phyloP scores from a whole-genome alignment of 1,284 basidiomycete genomes.

The Inonotus obliquus region DNA sequence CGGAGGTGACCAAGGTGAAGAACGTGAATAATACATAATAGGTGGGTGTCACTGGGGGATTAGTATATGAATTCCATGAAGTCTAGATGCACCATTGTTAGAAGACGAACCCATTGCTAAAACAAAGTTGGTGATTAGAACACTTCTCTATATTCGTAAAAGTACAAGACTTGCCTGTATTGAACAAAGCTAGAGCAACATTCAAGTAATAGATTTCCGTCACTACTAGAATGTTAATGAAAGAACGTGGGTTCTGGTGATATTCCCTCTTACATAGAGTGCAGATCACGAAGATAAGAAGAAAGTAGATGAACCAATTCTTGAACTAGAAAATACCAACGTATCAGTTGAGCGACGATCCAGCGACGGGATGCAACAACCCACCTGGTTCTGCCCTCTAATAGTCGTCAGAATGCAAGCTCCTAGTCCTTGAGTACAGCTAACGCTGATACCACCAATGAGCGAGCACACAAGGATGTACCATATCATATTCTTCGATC shows the following conservation, averaged over 20 bases:
- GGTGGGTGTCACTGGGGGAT: conserved; percentile 48
- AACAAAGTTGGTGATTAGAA: conserved; percentile 13
- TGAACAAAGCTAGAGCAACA: conserved; percentile 94
- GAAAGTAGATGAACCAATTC: conserved; percentile 84
- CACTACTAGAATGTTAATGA: conserved; percentile 38
- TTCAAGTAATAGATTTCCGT: conserved; percentile 96
- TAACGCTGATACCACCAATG: conserved; percentile 95
- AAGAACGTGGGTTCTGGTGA: conserved; percentile 16
- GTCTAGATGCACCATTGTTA: not conserved
- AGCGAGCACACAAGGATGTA: conserved; percentile 93
- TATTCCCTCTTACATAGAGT: conserved; percentile 59
- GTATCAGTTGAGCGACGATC: not conserved
- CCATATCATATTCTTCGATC: conserved; percentile 93
- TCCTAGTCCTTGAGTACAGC: conserved; percentile 92
- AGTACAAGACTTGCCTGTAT: conserved; percentile 56
- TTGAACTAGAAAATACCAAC: conserved; percentile 48
- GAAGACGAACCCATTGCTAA: conserved; percentile 67
- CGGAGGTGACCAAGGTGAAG: conserved; percentile 84
- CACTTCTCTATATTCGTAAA: conserved; percentile 15
- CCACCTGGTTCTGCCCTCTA: conserved; percentile 80
- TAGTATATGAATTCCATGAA: conserved; percentile 22
- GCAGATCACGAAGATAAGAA: conserved; percentile 79
- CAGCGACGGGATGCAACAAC: conserved; percentile 20
- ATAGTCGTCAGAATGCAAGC: conserved; percentile 86
- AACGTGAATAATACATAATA: conserved; percentile 68